These are phyloP conservation scores for Flaveria bidentis DNA, from an alignment of 129 eudicot species.

Conservation along the genomic window DNA sequence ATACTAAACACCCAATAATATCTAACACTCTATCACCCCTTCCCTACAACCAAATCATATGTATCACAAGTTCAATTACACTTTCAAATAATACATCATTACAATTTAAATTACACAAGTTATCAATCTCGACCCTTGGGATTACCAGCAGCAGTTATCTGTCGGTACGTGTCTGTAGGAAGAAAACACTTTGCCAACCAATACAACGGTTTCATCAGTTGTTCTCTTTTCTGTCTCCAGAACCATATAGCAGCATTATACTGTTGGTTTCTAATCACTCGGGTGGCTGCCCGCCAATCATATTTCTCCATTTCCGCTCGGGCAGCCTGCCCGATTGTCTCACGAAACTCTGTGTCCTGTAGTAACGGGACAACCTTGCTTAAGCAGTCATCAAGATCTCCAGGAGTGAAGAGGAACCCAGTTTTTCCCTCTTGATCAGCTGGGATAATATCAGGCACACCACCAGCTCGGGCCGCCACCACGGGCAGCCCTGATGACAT, in stretches of 20 bases:
- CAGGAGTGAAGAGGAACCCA: conserved; percentile 70
- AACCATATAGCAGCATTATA: conserved; percentile 95
- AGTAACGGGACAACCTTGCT: conserved; percentile 69
- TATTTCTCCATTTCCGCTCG: conserved; percentile 90
- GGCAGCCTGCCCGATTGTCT: conserved; percentile 75
- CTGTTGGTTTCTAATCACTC: conserved; percentile 76
- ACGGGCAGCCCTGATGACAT: conserved; percentile 99
- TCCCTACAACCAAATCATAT: conserved; percentile 31
- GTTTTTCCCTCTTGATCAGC: conserved; percentile 82
- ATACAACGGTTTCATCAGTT: conserved; percentile 63
- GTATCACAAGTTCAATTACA: conserved; percentile 14
- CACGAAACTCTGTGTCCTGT: conserved; percentile 48
- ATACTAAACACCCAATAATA: not conserved
- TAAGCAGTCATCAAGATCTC: conserved; percentile 87
- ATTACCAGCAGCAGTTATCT: conserved; percentile 34
- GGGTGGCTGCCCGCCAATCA: conserved; percentile 97
- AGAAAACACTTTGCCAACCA: conserved; percentile 59
- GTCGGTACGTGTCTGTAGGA: conserved; percentile 32
- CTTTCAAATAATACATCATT: conserved; percentile 9
- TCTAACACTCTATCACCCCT: conserved; percentile 5
- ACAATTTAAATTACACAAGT: conserved; percentile 17
- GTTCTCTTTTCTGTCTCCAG: conserved; percentile 76
- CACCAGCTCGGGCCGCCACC: conserved; percentile 94
- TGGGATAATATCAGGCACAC: conserved; percentile 84
- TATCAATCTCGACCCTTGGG: not conserved